Evolutionary conservation across 306 rosid species (phyloP).

Genomic region (Oemleria cerasiformis): DNA sequence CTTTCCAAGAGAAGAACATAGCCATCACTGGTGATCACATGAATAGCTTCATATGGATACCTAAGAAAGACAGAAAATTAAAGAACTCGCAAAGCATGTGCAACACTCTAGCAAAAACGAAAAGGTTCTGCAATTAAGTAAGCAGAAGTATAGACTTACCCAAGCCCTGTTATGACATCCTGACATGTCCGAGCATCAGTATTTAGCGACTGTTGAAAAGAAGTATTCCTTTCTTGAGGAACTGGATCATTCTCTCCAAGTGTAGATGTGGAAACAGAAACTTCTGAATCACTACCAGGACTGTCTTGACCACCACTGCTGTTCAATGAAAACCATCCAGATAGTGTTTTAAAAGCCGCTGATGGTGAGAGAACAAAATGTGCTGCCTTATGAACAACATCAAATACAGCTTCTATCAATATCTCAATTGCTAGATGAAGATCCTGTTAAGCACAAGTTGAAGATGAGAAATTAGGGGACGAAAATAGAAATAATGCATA

Average conservation of each 20-base stretch:
- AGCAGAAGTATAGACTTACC: constrained; percentile 42
- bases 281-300: constrained; percentile 24
- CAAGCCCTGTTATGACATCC: constrained; percentile 93
- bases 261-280: constrained; percentile 39
- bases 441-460: constrained; percentile 51
- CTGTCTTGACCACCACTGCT: constrained; percentile 22
- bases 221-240: constrained; percentile 38
- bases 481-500: neutral
- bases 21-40: constrained; percentile 80
- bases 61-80: constrained; percentile 34
- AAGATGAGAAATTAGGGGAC: constrained; percentile 9
- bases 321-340: constrained; percentile 37
- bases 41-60: constrained; percentile 91
- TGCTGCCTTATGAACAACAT: constrained; percentile 62
- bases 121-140: constrained; percentile 16
- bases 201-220: constrained; percentile 60
- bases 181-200: constrained; percentile 93
- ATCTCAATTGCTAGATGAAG: constrained; percentile 82
- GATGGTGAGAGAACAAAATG: constrained; percentile 80
- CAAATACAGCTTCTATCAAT: constrained; percentile 73
- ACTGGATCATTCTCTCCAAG: constrained; percentile 54
- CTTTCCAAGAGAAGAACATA: constrained; percentile 93
- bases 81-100: constrained; percentile 19
- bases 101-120: neutral
- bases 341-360: constrained; percentile 41